Evolutionary conservation across 1,284 basidiomycete genomes (phyloP).

Genomic region (Trichosporon sp.): DNA sequence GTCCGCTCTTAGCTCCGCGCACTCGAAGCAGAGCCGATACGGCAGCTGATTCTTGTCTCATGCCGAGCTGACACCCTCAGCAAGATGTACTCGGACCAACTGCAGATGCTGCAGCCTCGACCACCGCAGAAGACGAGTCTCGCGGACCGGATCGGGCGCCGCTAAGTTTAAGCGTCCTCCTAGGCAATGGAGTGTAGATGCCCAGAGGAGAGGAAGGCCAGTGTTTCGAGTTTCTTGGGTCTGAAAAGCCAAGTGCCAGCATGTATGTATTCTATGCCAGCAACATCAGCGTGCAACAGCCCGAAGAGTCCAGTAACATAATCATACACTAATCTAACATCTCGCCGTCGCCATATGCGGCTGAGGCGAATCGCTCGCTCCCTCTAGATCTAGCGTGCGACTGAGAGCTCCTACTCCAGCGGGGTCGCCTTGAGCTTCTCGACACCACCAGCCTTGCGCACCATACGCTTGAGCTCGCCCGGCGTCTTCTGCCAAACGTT

Average conservation of each 20-base stretch:
- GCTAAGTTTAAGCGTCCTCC: neutral
- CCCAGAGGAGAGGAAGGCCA: too few species aligned
- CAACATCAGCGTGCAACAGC: neutral
- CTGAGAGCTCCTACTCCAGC: neutral
- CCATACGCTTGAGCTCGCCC: conserved; percentile 62
- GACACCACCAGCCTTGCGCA: conserved; percentile 35
- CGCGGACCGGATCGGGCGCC: conserved; percentile 2
- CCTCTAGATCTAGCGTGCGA: too few species aligned
- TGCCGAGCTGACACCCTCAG: conserved; percentile 46
- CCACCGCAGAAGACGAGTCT: neutral
- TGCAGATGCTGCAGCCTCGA: neutral
- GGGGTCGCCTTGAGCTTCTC: conserved; percentile 14
- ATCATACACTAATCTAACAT: conserved; percentile 3
- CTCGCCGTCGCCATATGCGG: neutral
- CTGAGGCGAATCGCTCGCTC: neutral
- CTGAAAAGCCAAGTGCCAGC: neutral
- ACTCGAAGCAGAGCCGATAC: too few species aligned
- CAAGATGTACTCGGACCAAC: conserved; percentile 71
- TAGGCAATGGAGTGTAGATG: too few species aligned
- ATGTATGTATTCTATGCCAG: neutral
- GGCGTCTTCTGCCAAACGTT: conserved; percentile 82
- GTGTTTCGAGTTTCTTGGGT: too few species aligned
- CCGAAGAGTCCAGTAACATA: neutral
- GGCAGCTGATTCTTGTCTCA: neutral
- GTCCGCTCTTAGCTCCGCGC: too few species aligned